Conservation (phyloP, 352 stramenopile genomes). For the Blastocystis sp. region DNA sequence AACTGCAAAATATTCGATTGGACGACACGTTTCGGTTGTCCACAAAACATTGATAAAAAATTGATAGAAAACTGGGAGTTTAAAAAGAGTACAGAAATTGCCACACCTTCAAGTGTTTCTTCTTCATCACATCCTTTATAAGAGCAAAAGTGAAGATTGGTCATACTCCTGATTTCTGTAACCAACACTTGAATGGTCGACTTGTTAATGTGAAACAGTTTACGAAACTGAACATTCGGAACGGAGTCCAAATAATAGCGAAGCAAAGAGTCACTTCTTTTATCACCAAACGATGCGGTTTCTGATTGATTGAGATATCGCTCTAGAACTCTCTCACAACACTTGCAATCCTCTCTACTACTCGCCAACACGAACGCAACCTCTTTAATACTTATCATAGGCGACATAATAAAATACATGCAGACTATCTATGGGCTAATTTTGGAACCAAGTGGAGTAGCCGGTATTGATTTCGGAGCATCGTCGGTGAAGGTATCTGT, state of each 20-base stretch:
- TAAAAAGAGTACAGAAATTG: background rate
- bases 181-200: background rate
- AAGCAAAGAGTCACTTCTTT: background rate
- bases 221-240: background rate
- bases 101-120: background rate
- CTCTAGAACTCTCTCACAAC: conserved; percentile 21
- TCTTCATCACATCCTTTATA: background rate
- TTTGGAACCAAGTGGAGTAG: background rate
- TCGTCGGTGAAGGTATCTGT: background rate
- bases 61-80: background rate
- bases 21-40: background rate
- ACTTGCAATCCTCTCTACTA: background rate
- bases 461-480: background rate
- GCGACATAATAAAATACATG: too few relatives aligned
- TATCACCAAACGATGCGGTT: background rate
- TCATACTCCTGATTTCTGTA: background rate
- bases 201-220: conserved; percentile 15
- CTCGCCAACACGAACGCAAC: background rate
- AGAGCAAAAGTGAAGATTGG: background rate
- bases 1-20: background rate
- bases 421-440: background rate
- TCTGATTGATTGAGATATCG: background rate
- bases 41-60: background rate
- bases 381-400: conserved; percentile 6
- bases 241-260: background rate